Base-by-base conservation (phyloP, 2,329 filamentous ascomycete species). In the Stromatinia cepivora region DNA sequence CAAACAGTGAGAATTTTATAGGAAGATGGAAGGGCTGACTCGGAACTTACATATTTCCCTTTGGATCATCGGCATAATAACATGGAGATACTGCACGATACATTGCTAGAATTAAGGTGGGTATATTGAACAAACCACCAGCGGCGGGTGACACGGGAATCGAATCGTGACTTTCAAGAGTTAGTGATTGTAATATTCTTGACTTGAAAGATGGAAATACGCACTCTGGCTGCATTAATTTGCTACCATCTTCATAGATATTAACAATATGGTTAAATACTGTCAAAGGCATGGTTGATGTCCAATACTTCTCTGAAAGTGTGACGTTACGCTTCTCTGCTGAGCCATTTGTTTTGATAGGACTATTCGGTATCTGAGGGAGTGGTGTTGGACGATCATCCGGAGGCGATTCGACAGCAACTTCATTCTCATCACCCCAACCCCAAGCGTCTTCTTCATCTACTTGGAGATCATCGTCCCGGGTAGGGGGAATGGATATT, bases 241-340 rank as follows among this genome's bases (percentile, higher is more conserved):
- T 83, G 13, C 86, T 85, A 1, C 84, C 88, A 72, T 91, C 88
- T 70, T 89, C 85, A 71, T 86, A 78, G 39, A 90, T 84, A 17
- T 82, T 77, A 31, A 83, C 81, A 66, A 94, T 87, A 39, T 92
- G 84, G 25, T 87, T 84, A 28, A 94, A 83, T 17, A 98, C 88
- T 5, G 89, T 87, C 71, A 93, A 90, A 0, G 95, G 94, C 78
- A 97, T 90, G 3, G 91, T 91, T 0, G 94, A 97, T 65, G 97
- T 91, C 70, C 89, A 92, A 79, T 97, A 99, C 1, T 86, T 91
- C 80, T 99, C 95, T 71, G 86, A 91, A 57, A 98, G 81, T 0
- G 92, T 91, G 70, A 98, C 81, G 77, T 95, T 91, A 64, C 72
- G 70, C 4, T 58, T 67, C 22, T 72, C 68, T 36, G 74, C 31